phyloP scores from a whole-genome alignment of 2,329 filamentous ascomycete genomes.

The Xylariaceae sp. region DNA sequence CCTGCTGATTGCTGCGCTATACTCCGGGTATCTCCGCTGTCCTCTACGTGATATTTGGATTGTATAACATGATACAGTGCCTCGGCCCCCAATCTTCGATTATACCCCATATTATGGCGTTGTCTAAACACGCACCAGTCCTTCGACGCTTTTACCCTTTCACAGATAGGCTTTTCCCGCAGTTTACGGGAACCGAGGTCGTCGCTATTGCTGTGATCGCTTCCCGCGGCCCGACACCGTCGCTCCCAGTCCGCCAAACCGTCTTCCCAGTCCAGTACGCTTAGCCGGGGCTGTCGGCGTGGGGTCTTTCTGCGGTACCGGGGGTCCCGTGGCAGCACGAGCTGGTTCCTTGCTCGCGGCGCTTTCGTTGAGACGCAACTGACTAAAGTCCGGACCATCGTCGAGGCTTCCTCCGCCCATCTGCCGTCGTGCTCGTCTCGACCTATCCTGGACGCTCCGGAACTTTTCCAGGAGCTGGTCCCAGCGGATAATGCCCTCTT shows the following conservation, averaged over 20 bases:
- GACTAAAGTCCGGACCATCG: conserved; percentile 43
- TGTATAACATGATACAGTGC: conserved; percentile 1
- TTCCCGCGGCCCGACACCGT: conserved; percentile 63
- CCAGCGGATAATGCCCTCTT: conserved; percentile 86
- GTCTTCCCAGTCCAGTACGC: conserved; percentile 59
- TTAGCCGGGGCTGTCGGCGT: conserved; percentile 49
- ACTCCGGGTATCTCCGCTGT: conserved; percentile 21
- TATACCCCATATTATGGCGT: conserved; percentile 1
- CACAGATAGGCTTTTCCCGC: neutral
- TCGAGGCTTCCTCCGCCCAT: conserved; percentile 49
- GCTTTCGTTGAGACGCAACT: conserved; percentile 41
- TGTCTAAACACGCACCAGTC: conserved; percentile 1
- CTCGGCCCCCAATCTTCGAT: neutral
- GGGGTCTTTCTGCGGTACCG: conserved; percentile 49
- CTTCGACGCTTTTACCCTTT: neutral
- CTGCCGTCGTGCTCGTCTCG: conserved; percentile 64
- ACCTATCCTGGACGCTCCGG: conserved; percentile 80
- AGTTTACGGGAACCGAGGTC: neutral
- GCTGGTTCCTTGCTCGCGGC: conserved; percentile 38
- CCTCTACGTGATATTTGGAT: conserved; percentile 12
- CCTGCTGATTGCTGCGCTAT: conserved; percentile 13
- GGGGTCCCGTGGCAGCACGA: conserved; percentile 35
- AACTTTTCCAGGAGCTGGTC: conserved; percentile 92
- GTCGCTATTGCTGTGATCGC: conserved; percentile 40
- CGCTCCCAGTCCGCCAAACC: conserved; percentile 67